These are phyloP conservation scores for Penicillium nordicum DNA, from an alignment of 2,329 filamentous ascomycete species.

Conservation along the genomic window DNA sequence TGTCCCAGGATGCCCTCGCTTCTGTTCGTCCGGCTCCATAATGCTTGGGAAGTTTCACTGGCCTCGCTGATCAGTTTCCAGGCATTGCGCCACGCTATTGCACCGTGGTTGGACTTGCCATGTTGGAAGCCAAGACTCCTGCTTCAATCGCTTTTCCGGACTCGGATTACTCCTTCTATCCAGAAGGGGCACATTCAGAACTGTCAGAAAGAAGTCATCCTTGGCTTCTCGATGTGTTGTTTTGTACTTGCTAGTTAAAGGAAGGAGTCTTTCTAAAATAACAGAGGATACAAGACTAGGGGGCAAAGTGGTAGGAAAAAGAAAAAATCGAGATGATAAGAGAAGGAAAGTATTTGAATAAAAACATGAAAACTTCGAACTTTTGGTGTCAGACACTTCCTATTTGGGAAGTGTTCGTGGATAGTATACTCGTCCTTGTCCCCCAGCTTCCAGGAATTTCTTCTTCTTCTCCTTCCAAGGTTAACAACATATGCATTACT, in stretches of 20 bases:
- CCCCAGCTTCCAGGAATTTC: too few relatives aligned
- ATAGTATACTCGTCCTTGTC: neutral
- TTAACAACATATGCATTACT: neutral
- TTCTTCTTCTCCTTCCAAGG: neutral
- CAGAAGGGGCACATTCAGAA: neutral
- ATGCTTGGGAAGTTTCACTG: neutral
- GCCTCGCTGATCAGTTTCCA: neutral
- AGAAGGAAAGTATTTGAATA: neutral
- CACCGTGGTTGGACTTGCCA: neutral
- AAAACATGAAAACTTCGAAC: neutral
- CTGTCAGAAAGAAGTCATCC: neutral
- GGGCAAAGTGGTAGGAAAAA: neutral
- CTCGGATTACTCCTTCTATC: neutral
- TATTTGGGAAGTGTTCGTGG: neutral
- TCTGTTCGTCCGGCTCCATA: neutral
- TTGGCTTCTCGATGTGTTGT: neutral
- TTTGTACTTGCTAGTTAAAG: neutral
- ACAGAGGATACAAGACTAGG: neutral
- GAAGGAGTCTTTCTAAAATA: neutral
- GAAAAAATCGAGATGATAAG: neutral
- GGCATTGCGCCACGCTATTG: neutral
- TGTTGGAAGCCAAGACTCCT: neutral
- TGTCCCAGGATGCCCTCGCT: neutral
- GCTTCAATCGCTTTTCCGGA: neutral
- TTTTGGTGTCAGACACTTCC: neutral